Evolutionary conservation across 2,329 filamentous ascomycete genomes (phyloP).

Genomic region (Zalaria obscura): DNA sequence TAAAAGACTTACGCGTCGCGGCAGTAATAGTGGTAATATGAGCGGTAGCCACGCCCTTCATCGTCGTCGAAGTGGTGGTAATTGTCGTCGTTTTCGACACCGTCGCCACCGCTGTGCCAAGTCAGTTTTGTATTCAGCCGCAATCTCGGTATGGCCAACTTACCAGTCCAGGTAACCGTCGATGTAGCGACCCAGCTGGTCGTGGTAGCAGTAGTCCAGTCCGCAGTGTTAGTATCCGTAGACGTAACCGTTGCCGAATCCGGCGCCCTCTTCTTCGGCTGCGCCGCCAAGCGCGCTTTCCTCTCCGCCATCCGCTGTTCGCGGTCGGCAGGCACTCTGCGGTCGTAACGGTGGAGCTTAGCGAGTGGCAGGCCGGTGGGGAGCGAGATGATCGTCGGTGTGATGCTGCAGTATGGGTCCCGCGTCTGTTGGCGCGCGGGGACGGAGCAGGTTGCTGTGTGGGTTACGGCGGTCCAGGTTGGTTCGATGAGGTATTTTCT

Average conservation of each 20-base stretch:
- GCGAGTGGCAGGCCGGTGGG: conserved; percentile 4
- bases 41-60: conserved; percentile 3
- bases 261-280: conserved; percentile 15
- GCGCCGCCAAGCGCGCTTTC: conserved; percentile 11
- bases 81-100: conserved; percentile 1
- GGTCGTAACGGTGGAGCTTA: conserved; percentile 10
- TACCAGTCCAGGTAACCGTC: background rate
- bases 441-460: conserved; percentile 18
- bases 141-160: conserved; percentile 1
- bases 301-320: conserved; percentile 12
- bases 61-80: conserved; percentile 3
- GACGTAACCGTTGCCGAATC: conserved; percentile 18
- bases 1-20: conserved; percentile 2
- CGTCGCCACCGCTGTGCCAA: conserved; percentile 3
- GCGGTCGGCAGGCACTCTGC: conserved; percentile 7
- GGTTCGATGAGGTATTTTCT: conserved; percentile 4
- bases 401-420: conserved; percentile 16
- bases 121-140: too few relatives aligned
- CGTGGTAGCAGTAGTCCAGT: conserved; percentile 12
- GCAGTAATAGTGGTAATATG: conserved; percentile 6
- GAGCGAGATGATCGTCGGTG: conserved; percentile 11
- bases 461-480: conserved; percentile 12
- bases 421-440: conserved; percentile 9
- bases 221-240: conserved; percentile 15
- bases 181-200: conserved; percentile 2